A percentile compares a stretch with the other conserved stretches of the same genome.
Conservation (phyloP, 2,329 filamentous ascomycete genomes). For the Ascochyta fabae region DNA sequence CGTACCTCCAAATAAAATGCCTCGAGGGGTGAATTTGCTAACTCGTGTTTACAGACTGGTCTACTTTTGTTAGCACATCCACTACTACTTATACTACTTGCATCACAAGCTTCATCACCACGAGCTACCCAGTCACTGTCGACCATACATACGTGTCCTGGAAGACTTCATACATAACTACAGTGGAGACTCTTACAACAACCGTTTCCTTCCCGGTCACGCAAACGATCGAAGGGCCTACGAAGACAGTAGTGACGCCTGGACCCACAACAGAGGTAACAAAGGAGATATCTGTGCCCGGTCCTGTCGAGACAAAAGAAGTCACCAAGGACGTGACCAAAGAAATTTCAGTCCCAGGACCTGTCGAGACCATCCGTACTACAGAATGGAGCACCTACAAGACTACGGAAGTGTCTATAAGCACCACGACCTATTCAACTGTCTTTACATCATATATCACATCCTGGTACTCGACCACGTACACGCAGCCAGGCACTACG, state of each 20-base stretch:
- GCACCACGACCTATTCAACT: constrained; percentile 10
- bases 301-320: constrained; percentile 16
- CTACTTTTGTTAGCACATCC: constrained; percentile 21
- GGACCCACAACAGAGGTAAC: constrained; percentile 17
- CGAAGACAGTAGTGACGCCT: constrained; percentile 6
- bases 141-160: constrained; percentile 22
- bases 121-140: constrained; percentile 16
- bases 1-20: background rate
- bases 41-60: constrained; percentile 5
- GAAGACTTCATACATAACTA: constrained; percentile 8
- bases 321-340: no score
- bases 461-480: background rate
- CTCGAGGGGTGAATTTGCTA: background rate
- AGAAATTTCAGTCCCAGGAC: no score
- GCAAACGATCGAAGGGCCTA: constrained; percentile 13
- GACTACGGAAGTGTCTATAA: constrained; percentile 9
- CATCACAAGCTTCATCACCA: constrained; percentile 30
- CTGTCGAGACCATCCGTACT: background rate
- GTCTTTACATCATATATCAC: constrained; percentile 6
- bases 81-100: constrained; percentile 21
- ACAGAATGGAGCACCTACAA: constrained; percentile 7
- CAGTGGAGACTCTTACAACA: constrained; percentile 8
- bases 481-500: constrained; percentile 1
- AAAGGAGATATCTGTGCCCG: constrained; percentile 22
- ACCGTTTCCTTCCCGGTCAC: constrained; percentile 20